Evolutionary conservation across 2,329 filamentous ascomycete species (phyloP), one percentile per base, ranked within the genome.

Genomic region (Neofusicoccum sp.): DNA sequence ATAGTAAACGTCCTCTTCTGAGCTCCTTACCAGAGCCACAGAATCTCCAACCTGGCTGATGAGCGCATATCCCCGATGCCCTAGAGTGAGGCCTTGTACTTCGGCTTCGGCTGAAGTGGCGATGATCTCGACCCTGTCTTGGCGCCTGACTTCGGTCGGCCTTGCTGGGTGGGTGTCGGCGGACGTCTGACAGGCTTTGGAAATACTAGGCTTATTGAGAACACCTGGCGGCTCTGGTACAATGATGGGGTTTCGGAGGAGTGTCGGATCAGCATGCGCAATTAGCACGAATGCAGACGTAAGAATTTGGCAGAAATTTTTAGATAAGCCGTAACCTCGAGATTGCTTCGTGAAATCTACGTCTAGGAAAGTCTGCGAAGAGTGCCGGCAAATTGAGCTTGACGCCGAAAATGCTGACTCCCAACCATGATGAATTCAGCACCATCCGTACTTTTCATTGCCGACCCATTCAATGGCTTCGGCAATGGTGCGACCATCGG

Each of bases 1-100:
- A 93, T 93, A 97, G 92, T 93, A 89, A 85, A 91, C 88, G 88
- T 93, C 90, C 85, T 84, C 85, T 88, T 92, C 91, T 95, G 89
- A 92, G 88, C 89, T 94, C 87, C 87, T 87, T 85, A 93, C 86
- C 90, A 84, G 85, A 96, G 93, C 91, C 87, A 92, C 90, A 94
- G 89, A 92, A 83, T 84, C 86, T 87, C 68, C 68, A 94, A 88
- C 90, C 91, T 92, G 91, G 91, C 90, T 91, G 92, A 96, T 95
- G 92, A 96, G 79, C 67, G 73, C 69, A 54, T 73, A 91, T 91
- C 91, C 90, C 91, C 91, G 87, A 84, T 84, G 82, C 89, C 89
- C 88, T 87, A 91, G 90, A 93, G 91, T 95, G 91, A 93, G 89
- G 80, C 84, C 83, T 80, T 73, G 80, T 84, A 76, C 80, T 64